These are phyloP conservation scores for Picochlorum sp. DNA, from an alignment of 139 green algal genomes.

Conservation along the genomic window DNA sequence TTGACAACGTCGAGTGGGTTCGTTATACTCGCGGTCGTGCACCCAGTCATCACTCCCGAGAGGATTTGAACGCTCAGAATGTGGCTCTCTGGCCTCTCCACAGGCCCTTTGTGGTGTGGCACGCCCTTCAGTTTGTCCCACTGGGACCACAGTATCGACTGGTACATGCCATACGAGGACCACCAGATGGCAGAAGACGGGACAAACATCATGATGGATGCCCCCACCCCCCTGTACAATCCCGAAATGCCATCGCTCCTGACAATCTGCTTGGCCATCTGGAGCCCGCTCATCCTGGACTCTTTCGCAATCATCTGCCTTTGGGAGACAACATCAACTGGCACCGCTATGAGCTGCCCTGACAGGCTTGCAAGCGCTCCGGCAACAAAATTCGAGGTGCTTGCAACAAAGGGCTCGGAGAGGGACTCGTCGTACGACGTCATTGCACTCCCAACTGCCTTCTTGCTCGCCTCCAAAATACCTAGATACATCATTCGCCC, in stretches of 20 bases:
- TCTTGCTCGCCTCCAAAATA: conserved; percentile 60
- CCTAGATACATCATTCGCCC: conserved; percentile 61
- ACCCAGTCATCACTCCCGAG: conserved; percentile 54
- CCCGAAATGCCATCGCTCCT: conserved; percentile 66
- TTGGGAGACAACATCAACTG: conserved; percentile 75
- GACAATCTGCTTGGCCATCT: conserved; percentile 68
- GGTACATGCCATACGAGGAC: conserved; percentile 75
- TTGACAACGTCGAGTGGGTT: conserved; percentile 83
- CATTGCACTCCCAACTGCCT: conserved; percentile 13
- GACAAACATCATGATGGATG: conserved; percentile 75
- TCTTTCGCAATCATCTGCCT: conserved; percentile 13
- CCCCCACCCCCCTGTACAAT: conserved; percentile 81
- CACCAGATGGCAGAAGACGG: conserved; percentile 72
- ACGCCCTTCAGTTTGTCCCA: conserved; percentile 12
- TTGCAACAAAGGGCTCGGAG: conserved; percentile 35
- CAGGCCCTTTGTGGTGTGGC: neutral
- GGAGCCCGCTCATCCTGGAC: conserved; percentile 30
- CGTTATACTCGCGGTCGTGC: conserved; percentile 52
- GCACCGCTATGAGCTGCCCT: conserved; percentile 77
- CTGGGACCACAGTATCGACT: conserved; percentile 69
- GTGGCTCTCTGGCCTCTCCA: conserved; percentile 14
- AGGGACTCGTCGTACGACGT: conserved; percentile 23
- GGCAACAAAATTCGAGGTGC: conserved; percentile 52
- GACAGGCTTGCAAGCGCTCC: conserved; percentile 56
- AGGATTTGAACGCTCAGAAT: conserved; percentile 59